Base-by-base conservation (phyloP, 192 early-diverging fungal genomes). In the Linnemannia hyalina region DNA sequence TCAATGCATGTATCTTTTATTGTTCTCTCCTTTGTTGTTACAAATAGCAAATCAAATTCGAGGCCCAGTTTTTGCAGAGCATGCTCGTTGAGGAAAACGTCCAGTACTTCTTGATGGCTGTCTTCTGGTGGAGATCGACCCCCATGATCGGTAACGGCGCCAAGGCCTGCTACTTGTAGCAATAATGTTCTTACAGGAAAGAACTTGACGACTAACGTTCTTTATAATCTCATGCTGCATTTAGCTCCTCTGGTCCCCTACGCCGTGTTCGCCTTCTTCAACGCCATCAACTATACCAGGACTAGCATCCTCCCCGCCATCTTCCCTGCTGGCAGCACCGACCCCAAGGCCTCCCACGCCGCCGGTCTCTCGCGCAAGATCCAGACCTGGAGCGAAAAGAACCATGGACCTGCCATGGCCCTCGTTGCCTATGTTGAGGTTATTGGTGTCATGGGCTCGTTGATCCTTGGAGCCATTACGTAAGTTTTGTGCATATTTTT, bases 211-310 rank as follows among this genome's bases (percentile, higher is more conserved):
- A 46, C 38, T 47, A 23, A 38, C 46, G 23, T 36, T 68, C 22
- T 71, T 44, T 35, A 69, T 57, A 29, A 26, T 36, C 4, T 36
- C 1, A 46, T 15, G 10, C 13, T 46, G 44, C 13, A 46, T 46
- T 15, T 82, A 95, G 94, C 93, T n/a, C 91, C 94, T n/a, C 88
- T 96, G 74, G 87, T 97, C 73, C 96, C 96, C 11, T 96, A 93
- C 60, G 89, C 82, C 11, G 92, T 92, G 70, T 97, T 96, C 76
- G 95, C 96, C 8, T 75, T 94, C 72, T 95, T 97, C 85, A 95
- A 97, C 79, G 89, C 92, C 3, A 83, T 95, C 74, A 93, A 92
- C 78, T 97, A 95, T 84, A 74, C 91, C 40, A 92, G 95, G 63
- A 90, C 91, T 35, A 94, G 93, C 71, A 71, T 96, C 65, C 78